These are phyloP conservation scores for Saraca asoca DNA, from an alignment of 331 rosid species.

Conservation along the genomic window DNA sequence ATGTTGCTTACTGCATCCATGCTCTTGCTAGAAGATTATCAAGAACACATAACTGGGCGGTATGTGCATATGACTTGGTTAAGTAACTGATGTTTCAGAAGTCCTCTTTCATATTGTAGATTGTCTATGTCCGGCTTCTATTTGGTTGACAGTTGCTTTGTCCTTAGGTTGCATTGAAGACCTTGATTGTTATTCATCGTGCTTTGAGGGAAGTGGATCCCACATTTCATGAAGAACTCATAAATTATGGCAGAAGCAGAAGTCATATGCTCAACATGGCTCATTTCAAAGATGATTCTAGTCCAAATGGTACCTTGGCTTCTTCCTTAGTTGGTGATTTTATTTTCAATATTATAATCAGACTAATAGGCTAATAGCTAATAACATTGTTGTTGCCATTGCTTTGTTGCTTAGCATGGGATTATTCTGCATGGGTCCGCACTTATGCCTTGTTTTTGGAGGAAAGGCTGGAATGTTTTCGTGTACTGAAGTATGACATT, in stretches of 20 bases:
- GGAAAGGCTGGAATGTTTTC: constrained; percentile 97
- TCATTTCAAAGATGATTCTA: constrained; percentile 97
- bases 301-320: constrained; percentile 76
- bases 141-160: constrained; percentile 40
- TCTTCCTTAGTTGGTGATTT: constrained; percentile 21
- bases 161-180: constrained; percentile 86
- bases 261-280: constrained; percentile 98
- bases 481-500: constrained; percentile 86
- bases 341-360: constrained; percentile 1
- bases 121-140: constrained; percentile 16
- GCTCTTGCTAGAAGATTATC: constrained; percentile 91
- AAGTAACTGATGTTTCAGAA: neutral
- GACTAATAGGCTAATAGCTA: constrained; percentile 21
- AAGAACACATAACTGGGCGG: constrained; percentile 99
- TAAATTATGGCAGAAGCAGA: constrained; percentile 94
- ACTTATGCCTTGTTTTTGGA: constrained; percentile 93
- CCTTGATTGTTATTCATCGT: constrained; percentile 92
- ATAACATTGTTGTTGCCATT: constrained; percentile 26
- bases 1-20: constrained; percentile 98
- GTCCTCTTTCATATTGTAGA: neutral
- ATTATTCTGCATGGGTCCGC: constrained; percentile 95
- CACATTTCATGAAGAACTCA: constrained; percentile 94
- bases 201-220: constrained; percentile 99
- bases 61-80: constrained; percentile 48
- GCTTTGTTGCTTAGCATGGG: constrained; percentile 77